Evolutionary conservation across 768 basidiomycete species (phyloP), one percentile per base, ranked within the genome.

Genomic region (Suillus discolor): DNA sequence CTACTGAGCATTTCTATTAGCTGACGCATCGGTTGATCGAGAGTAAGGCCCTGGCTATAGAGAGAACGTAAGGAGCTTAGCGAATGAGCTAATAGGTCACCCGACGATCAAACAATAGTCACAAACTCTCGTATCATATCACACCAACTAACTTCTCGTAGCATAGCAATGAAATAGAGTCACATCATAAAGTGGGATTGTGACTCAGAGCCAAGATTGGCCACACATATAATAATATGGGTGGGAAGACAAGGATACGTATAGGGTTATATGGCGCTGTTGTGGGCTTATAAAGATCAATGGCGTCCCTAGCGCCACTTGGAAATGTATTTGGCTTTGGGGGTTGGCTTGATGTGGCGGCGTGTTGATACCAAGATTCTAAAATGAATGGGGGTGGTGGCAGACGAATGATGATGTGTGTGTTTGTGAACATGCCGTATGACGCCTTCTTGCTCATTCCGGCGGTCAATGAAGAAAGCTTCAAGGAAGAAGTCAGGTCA

Each of bases 61-160:
- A 59, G 16, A 6, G 41, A 28, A 60, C 59, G 59, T 60, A 60
- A 60, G 59, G 25, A 25, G 12, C 12, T 60, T 60, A 41, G 59
- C 59, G 36, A 13, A 60, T 42, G 59, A 60, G 41, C 41, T 60
- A 60, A 60, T 60, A 12, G 38, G 57, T 18, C 39, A 23, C 9
- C 39, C 59, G 57, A 25, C 38, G 57, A 42, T 42, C 39, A 60
- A 3, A 42, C 59, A 38, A 59, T 28, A 59, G 39, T 59, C 25
- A 41, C 25, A 41, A 18, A 60, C 41, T 42, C 41, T 60, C 41
- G 59, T 60, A 60, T 42, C 59, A 28, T 60, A 60, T 60, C 59
- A 60, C 59, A 42, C 34, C 18, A 60, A 60, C 16, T 28, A 60
- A 60, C 25, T 41, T 60, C 39, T 60, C 18, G 39, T 60, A 60